Conservation (phyloP, 129 eudicot genomes). For the Apium graveolens region DNA sequence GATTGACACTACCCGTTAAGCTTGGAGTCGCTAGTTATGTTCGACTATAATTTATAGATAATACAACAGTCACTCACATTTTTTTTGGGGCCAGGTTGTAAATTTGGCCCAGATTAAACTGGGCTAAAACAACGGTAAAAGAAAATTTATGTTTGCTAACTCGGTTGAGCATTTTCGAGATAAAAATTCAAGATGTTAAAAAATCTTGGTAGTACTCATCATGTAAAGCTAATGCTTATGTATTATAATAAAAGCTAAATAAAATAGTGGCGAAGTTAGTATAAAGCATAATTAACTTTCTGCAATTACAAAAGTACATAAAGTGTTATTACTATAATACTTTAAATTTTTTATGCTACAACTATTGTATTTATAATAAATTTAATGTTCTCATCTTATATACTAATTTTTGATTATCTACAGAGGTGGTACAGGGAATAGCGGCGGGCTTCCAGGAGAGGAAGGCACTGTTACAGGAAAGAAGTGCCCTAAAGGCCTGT, state of each 20-base stretch:
- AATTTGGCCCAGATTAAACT: neutral
- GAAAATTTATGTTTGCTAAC: neutral
- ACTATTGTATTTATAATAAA: neutral
- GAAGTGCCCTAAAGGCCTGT: constrained; percentile 83
- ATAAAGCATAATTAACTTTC: neutral
- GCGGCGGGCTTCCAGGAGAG: constrained; percentile 62
- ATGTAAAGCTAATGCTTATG: neutral
- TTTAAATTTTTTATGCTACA: neutral
- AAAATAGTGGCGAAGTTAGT: neutral
- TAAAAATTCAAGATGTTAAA: too few relatives aligned
- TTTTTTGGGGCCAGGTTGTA: neutral
- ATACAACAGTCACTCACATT: neutral
- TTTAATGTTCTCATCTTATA: neutral
- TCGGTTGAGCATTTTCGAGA: neutral
- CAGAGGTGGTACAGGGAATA: constrained; percentile 87
- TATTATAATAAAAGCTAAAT: neutral
- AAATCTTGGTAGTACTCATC: neutral
- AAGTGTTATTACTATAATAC: neutral
- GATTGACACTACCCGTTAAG: neutral
- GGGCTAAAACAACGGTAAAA: neutral
- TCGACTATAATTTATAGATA: neutral
- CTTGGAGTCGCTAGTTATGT: neutral
- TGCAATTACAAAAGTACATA: neutral
- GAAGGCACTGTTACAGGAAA: constrained; percentile 80
- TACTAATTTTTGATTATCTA: constrained; percentile 9